Evolutionary conservation across 1,139 yeast genomes (phyloP).

Genomic region (Geotrichum candidum): DNA sequence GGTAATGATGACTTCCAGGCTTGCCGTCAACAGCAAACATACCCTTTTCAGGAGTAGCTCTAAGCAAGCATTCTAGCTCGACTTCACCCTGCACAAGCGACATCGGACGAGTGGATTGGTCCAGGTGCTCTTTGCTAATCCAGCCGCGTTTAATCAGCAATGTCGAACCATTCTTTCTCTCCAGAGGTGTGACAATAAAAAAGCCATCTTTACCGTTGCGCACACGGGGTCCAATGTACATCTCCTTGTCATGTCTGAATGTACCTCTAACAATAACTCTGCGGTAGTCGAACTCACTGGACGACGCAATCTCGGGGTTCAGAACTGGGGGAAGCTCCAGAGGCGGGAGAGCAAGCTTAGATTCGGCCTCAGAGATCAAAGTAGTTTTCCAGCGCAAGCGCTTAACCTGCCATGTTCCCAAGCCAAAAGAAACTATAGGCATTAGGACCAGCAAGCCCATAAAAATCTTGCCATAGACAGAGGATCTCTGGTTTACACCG

Average conservation of each 20-base stretch:
- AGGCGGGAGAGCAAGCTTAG: slow-evolving; percentile 67
- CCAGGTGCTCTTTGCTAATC: slow-evolving; percentile 68
- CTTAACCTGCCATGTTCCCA: slow-evolving; percentile 92
- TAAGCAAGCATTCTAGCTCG: slow-evolving; percentile 64
- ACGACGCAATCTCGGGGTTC: slow-evolving; percentile 40
- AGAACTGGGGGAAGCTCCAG: slow-evolving; percentile 53
- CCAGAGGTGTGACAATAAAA: slow-evolving; percentile 73
- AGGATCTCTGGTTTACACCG: slow-evolving; percentile 28
- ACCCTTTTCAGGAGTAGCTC: slow-evolving; percentile 66
- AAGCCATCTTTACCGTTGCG: slow-evolving; percentile 75
- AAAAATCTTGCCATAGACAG: slow-evolving; percentile 29
- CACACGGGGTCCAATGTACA: slow-evolving; percentile 87
- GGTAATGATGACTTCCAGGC: slow-evolving; percentile 41
- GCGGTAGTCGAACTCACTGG: slow-evolving; percentile 73
- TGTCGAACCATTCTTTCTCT: slow-evolving; percentile 40
- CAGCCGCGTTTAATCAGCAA: slow-evolving; percentile 88
- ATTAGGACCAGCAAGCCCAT: slow-evolving; percentile 50
- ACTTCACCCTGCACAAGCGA: slow-evolving; percentile 73
- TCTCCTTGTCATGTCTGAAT: slow-evolving; percentile 79
- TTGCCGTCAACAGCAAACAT: slow-evolving; percentile 68
- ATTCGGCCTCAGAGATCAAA: slow-evolving; percentile 76
- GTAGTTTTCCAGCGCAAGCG: slow-evolving; percentile 86
- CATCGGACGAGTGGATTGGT: slow-evolving; percentile 60
- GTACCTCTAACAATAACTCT: slow-evolving; percentile 67
- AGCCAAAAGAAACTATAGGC: slow-evolving; percentile 79